Percentiles rank a stretch among this genome's conserved stretches.
phyloP scores from a whole-genome alignment of 345 rosid species.

The Rubroshorea leprosula region DNA sequence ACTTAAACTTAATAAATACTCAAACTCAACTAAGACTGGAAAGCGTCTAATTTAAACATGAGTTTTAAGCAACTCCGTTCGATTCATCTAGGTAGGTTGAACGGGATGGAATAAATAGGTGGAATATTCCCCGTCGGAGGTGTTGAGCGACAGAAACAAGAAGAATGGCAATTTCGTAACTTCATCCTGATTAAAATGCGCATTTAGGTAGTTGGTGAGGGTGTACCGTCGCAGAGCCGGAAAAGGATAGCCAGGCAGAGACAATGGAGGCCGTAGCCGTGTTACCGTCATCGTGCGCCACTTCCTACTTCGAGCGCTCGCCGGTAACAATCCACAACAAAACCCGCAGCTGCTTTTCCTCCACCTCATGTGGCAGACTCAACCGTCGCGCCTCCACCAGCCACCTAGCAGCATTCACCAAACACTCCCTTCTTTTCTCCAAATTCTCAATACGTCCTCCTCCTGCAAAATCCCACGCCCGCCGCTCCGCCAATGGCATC shows the following conservation, averaged over 20 bases:
- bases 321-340: slow-evolving; percentile 1
- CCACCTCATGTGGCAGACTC: slow-evolving; percentile 19
- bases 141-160: too few relatives aligned
- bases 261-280: slow-evolving; percentile 34
- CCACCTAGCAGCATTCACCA: slow-evolving; percentile 42
- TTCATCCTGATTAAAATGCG: neutral
- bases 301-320: slow-evolving; percentile 14
- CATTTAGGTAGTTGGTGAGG: neutral
- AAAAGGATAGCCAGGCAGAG: neutral
- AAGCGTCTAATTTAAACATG: too few relatives aligned
- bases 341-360: slow-evolving; percentile 9
- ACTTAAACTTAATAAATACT: too few relatives aligned
- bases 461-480: slow-evolving; percentile 22
- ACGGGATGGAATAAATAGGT: too few relatives aligned
- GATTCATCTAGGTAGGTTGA: too few relatives aligned
- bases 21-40: too few relatives aligned
- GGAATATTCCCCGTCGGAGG: too few relatives aligned
- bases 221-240: too few relatives aligned
- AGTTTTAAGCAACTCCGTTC: too few relatives aligned
- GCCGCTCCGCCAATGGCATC: slow-evolving; percentile 45
- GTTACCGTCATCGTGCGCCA: slow-evolving; percentile 4
- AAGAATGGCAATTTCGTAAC: too few relatives aligned
- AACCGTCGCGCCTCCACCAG: slow-evolving; percentile 17
- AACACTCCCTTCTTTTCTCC: slow-evolving; percentile 47
- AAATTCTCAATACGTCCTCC: slow-evolving; percentile 29